Conservation (phyloP, 139 green algal genomes). For the Chlorella sp. region DNA sequence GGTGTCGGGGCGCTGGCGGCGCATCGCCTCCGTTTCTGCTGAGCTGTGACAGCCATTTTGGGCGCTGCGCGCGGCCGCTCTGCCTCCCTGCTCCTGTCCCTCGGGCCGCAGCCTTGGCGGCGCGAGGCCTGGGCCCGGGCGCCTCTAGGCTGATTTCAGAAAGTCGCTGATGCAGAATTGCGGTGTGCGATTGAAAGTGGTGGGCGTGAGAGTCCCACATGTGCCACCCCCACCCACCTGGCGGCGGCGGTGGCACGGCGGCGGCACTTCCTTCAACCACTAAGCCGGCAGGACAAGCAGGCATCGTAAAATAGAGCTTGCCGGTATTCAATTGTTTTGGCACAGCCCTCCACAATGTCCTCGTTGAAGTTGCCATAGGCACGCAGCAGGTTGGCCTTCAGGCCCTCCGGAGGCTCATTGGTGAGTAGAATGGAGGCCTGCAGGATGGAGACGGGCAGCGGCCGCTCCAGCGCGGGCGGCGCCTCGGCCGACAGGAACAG, state of each 20-base stretch:
- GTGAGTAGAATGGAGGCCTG: slow-evolving; percentile 91
- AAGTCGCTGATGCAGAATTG: too few relatives aligned
- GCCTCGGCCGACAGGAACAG: slow-evolving; percentile 94
- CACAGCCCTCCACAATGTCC: slow-evolving; percentile 87
- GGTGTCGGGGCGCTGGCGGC: too few relatives aligned
- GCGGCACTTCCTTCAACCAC: too few relatives aligned
- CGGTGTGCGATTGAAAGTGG: background rate
- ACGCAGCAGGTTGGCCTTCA: slow-evolving; percentile 80
- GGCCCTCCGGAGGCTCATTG: slow-evolving; percentile 91
- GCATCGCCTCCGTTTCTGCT: too few relatives aligned
- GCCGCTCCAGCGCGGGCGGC: slow-evolving; percentile 80
- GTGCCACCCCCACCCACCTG: too few relatives aligned
- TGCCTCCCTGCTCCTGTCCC: too few relatives aligned
- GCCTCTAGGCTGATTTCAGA: too few relatives aligned
- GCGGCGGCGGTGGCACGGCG: too few relatives aligned
- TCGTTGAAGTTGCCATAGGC: slow-evolving; percentile 87
- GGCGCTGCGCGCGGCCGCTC: too few relatives aligned
- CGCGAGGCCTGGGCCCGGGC: too few relatives aligned
- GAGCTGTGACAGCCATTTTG: too few relatives aligned
- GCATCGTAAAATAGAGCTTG: background rate
- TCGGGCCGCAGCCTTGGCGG: too few relatives aligned
- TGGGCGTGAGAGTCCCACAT: background rate
- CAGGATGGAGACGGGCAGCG: slow-evolving; percentile 87
- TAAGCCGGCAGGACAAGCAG: background rate
- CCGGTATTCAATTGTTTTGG: slow-evolving; percentile 84